Evolutionary conservation across 192 early-diverging fungal genomes (phyloP), one percentile per base, ranked within the genome.

Genomic region (Podochytrium sp.): DNA sequence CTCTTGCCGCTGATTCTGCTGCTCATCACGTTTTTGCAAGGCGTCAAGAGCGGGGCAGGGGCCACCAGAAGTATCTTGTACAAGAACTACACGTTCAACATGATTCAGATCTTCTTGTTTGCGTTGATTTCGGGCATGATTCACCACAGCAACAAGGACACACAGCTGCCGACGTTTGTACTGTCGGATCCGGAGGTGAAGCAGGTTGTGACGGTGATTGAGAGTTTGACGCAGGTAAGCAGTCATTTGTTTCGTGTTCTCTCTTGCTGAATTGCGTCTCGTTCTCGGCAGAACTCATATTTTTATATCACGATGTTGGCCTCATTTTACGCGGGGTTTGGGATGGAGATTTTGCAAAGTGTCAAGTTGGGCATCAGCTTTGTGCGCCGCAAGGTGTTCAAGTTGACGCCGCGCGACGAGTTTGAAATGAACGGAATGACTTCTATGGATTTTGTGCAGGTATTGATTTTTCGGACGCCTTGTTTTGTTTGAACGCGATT

Each of bases 271-370:
- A 20, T 20, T 47, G 12, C 10, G 12, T 20, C 43, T 47, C 43
- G 60, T 35, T 16, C 25, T 0, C 3, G 63, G 3, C 41, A 74
- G 67, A 78, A 75, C 33, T 77, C 78, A 4, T 51, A 52, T 14
- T 80, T 78, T 55, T 84, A 76, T 64, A 75, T 80, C 16, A 41
- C 73, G 2, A 61, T 76, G 25, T 51, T 81, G 35, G 33, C 63
- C 1, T 73, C 80, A n/a, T 71, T 67, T 23, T 71, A 79, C 33
- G 51, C 80, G 4, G 43, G 50, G 2, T 71, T 65, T 35, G 74
- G 62, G 0, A 39, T 84, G n/a, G 81, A 84, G 59, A 72, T 85
- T 29, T 51, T 81, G 27, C 84, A 85, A 73, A 74, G 38, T 32
- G 43, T 52, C 5, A 73, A 65, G 3, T 49, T 85, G 6, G 43